Percentiles rank a stretch among this genome's conserved stretches.
Conservation (phyloP, 768 basidiomycete genomes). For the Termitomyces sp. region DNA sequence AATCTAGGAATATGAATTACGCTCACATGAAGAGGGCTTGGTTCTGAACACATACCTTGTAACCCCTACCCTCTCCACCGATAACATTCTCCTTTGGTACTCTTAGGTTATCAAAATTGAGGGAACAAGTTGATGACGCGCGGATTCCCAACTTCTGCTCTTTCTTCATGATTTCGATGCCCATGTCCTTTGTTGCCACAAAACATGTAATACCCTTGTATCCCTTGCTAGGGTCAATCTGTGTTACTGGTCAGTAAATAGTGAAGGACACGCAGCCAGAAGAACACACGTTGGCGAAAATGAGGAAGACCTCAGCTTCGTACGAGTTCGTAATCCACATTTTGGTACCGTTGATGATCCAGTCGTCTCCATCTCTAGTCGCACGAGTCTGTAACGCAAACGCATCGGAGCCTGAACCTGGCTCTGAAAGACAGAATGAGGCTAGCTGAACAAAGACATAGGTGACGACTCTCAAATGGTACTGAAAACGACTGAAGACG, state of each 20-base stretch:
- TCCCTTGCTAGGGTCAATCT: constrained; percentile 86
- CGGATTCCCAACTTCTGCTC: constrained; percentile 97
- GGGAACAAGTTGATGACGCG: constrained; percentile 91
- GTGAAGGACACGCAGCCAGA: background rate
- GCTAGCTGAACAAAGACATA: constrained; percentile 59
- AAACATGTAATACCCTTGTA: constrained; percentile 99
- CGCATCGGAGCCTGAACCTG: constrained; percentile 92
- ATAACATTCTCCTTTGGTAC: constrained; percentile 83
- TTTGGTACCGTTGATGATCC: constrained; percentile 93
- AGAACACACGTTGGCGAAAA: constrained; percentile 83
- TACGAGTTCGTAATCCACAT: constrained; percentile 99
- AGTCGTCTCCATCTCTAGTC: constrained; percentile 78
- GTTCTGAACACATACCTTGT: constrained; percentile 50
- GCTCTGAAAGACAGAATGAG: constrained; percentile 92
- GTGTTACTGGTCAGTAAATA: background rate
- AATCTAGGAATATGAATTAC: constrained; percentile 37
- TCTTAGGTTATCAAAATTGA: constrained; percentile 92
- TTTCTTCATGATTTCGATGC: constrained; percentile 95
- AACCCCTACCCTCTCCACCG: constrained; percentile 88
- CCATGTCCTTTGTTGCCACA: constrained; percentile 94
- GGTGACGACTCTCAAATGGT: background rate
- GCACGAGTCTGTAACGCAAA: constrained; percentile 95
- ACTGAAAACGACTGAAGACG: constrained; percentile 2
- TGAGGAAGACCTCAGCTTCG: constrained; percentile 87
- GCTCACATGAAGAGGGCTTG: background rate